Base-by-base conservation (phyloP, 106 monocot species). In the Platanthera zijinensis region DNA sequence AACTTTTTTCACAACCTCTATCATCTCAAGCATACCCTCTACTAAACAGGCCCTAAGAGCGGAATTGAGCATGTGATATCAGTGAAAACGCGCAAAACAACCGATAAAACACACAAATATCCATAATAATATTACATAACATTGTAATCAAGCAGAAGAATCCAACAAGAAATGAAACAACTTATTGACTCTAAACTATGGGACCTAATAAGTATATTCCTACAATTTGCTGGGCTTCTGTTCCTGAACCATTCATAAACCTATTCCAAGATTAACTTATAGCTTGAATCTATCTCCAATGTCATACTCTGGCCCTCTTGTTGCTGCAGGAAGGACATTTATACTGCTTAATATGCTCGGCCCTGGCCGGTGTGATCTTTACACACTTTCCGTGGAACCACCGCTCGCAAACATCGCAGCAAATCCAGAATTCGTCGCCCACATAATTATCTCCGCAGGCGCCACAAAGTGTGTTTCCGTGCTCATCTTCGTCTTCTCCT, bases 281-380 rank as follows among this genome's bases (percentile, higher is more conserved):
- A 56, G 56, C 56, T 56, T 56, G 56, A 56, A 56, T 7, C 59
- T 21, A 21, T 8, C 21, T 61, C 39, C 39, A 39, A 39, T 39
- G 39, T 83, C 79, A 83, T 7, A 19, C 79, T 28, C 78, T 74
- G 46, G 78, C 83, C 67, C 87, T 78, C 75, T 88, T 90, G 85
- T 86, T 86, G 86, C 83, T 88, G 82, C 90, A 90, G 48, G 82
- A 81, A n/a, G 90, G 88, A 79, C 87, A 88, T 30, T 87, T 90
- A 82, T 90, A 90, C 78, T 90, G 87, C 80, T 90, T 90, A 81
- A 90, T 90, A 71, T 90, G 90, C 80, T 90, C 90, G 46, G 88
- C 88, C 18, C 80, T 52, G 12, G 90, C 90, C 10, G 90, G 87
- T 8, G 90, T 90, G 73, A 88, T 87, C 84, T 75, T 87, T 48